Percentiles rank a stretch among this genome's conserved stretches.
These are phyloP conservation scores for Pseudocercospora ulei DNA, from an alignment of 2,329 filamentous ascomycete genomes.

Conservation along the genomic window DNA sequence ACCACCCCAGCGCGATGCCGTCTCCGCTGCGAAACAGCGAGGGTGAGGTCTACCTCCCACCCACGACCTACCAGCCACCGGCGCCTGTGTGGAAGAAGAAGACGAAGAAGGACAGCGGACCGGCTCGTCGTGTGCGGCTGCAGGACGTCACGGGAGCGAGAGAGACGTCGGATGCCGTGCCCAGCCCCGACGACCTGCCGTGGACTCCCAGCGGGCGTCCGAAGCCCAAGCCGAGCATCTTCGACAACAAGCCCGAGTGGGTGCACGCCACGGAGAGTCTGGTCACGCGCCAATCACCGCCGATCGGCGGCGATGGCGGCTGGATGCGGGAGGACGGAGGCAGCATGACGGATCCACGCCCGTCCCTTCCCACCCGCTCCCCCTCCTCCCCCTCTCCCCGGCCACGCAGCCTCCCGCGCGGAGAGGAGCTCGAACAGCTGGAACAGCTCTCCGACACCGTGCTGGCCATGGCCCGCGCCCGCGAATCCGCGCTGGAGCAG, in stretches of 20 bases:
- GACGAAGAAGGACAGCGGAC: conserved; percentile 8
- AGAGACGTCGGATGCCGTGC: conserved; percentile 4
- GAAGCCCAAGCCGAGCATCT: conserved; percentile 14
- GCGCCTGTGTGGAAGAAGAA: conserved; percentile 9
- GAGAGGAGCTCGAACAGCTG: conserved; percentile 7
- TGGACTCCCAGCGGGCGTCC: conserved; percentile 13
- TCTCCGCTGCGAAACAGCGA: conserved; percentile 24
- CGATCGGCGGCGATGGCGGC: conserved; percentile 7
- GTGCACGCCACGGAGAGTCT: conserved; percentile 3
- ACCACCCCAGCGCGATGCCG: conserved; percentile 27
- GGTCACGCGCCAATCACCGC: conserved; percentile 14
- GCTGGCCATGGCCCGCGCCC: conserved; percentile 16
- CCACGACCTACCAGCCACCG: conserved; percentile 21
- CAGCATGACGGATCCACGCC: no score
- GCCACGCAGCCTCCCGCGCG: conserved; percentile 1
- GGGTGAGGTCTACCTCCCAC: conserved; percentile 15
- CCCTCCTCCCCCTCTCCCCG: neutral
- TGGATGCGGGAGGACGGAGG: no score
- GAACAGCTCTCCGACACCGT: conserved; percentile 12
- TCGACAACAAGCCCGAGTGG: conserved; percentile 17
- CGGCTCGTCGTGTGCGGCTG: conserved; percentile 7
- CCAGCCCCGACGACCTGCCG: conserved; percentile 12
- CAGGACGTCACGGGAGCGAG: conserved; percentile 9
- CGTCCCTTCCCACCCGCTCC: neutral
- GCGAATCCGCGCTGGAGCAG: conserved; percentile 16